Base-by-base conservation (phyloP, 1,284 basidiomycete genomes). In the Boletus mariae region DNA sequence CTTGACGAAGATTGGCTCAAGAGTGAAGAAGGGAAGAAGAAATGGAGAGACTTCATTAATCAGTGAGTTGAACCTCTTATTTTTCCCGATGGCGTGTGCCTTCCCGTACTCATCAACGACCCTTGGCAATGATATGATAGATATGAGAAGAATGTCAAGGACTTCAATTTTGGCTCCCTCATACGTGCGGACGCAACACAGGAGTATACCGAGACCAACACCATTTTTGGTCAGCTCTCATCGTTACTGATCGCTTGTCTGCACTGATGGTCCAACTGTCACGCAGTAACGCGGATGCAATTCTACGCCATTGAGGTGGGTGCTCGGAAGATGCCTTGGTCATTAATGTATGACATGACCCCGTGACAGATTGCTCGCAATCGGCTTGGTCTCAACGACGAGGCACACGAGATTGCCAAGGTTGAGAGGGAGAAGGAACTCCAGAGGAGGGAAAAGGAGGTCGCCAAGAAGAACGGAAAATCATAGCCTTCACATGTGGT, bases 1-100 rank as follows among this genome's bases (percentile, higher is more conserved):
- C 74, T 98, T 26, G 87, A 97, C 70, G 96, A 99, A 72, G 87
- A 96, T n/a, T 85, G 82, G 76, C 89, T 99, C 86, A 99, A 99
- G 81, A 92, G 85, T 60, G 71, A 80, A 8, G 80, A 84, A n/a
- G 93, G 92, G 50, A 99, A 99, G 79, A 84, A 88, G 68, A 80
- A 83, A 59, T 99, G 97, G 97, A 80, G 94, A 54, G 81, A 83
- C 29, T 99, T 97, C 71, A 94, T 98, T 70, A 80, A 84, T 66
- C 75, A 82, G 88, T 97, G 65, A 71, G 88, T 75, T 13, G n/a
- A 6, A 31, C 38, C 42, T 47, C 34, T 13, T 25, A 47, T 37
- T 28, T 46, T 31, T 32, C 26, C 43, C 17, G 23, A 20, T n/a
- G 31, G 31, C 31, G 8, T 32, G 31, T 35, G 34, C 15, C 34